phyloP scores from a whole-genome alignment of 2,329 filamentous ascomycete species.

The Hortaea sp. region DNA sequence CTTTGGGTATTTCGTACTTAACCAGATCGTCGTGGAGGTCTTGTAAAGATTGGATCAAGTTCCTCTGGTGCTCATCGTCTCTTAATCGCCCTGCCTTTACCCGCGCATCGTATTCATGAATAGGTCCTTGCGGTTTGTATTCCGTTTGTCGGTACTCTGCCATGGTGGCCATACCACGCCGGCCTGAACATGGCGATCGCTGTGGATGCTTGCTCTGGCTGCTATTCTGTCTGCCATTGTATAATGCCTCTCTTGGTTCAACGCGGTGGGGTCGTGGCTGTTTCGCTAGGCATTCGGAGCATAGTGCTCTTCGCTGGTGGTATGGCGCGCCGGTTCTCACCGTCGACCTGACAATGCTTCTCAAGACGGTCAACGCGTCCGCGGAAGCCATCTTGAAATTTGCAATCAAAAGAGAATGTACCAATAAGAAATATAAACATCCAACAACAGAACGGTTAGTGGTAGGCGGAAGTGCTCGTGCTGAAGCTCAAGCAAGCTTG shows the following conservation, averaged over 20 bases:
- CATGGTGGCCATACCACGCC: slow-evolving; percentile 20
- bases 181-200: slow-evolving; percentile 2
- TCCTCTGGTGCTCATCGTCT: slow-evolving; percentile 85
- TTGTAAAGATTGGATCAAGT: slow-evolving; percentile 81
- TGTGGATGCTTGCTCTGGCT: neutral
- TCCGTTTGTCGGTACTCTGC: slow-evolving; percentile 17
- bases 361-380: slow-evolving; percentile 14
- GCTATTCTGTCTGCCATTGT: neutral
- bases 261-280: slow-evolving; percentile 1
- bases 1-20: slow-evolving; percentile 61
- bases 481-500: too few species aligned
- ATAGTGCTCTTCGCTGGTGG: slow-evolving; percentile 15
- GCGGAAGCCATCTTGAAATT: slow-evolving; percentile 12
- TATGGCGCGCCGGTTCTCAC: slow-evolving; percentile 3
- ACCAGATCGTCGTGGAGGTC: slow-evolving; percentile 76
- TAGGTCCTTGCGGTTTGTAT: slow-evolving; percentile 48
- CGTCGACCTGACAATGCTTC: slow-evolving; percentile 11
- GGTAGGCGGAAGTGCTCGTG: too few species aligned
- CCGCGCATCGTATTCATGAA: slow-evolving; percentile 78
- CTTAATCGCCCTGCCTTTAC: slow-evolving; percentile 64
- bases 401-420: too few species aligned
- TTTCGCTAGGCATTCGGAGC: slow-evolving; percentile 14
- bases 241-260: neutral
- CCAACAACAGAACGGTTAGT: too few species aligned
- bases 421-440: too few species aligned